phyloP scores from a whole-genome alignment of 148 eudicot species.

The Polygonum aviculare region DNA sequence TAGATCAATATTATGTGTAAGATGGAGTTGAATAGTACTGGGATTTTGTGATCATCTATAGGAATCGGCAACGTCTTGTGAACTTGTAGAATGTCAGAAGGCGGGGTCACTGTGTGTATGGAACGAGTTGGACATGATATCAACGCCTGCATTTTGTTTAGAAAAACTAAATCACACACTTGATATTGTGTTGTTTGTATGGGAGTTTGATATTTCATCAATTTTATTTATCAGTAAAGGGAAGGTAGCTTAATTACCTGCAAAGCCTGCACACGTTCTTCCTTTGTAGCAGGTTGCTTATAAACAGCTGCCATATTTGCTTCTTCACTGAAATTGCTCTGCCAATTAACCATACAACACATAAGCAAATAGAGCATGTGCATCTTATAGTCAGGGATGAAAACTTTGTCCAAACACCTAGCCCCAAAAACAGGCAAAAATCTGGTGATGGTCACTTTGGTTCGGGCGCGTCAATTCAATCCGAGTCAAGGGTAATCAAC shows the following conservation, averaged over 20 bases:
- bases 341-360: not conserved
- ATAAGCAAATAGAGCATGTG: not conserved
- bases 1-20: not conserved
- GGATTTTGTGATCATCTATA: conserved; percentile 27
- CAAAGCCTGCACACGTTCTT: conserved; percentile 40
- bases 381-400: too few species aligned
- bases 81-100: conserved; percentile 33
- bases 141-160: conserved; percentile 25
- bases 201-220: too few species aligned
- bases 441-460: too few species aligned
- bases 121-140: conserved; percentile 51
- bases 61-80: conserved; percentile 44
- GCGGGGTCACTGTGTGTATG: conserved; percentile 34
- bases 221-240: not conserved
- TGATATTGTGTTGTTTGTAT: too few species aligned
- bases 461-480: too few species aligned
- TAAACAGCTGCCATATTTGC: conserved; percentile 41
- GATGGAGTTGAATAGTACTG: conserved; percentile 19
- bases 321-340: conserved; percentile 32
- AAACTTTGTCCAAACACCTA: too few species aligned
- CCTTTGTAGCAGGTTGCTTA: conserved; percentile 33
- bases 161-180: not conserved
- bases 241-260: conserved; percentile 24
- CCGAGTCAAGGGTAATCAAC: too few species aligned
- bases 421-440: too few species aligned